Percentiles rank a stretch among this genome's conserved stretches.
phyloP scores from a whole-genome alignment of 805 yeast species.

The Ogataea wickerhamii region DNA sequence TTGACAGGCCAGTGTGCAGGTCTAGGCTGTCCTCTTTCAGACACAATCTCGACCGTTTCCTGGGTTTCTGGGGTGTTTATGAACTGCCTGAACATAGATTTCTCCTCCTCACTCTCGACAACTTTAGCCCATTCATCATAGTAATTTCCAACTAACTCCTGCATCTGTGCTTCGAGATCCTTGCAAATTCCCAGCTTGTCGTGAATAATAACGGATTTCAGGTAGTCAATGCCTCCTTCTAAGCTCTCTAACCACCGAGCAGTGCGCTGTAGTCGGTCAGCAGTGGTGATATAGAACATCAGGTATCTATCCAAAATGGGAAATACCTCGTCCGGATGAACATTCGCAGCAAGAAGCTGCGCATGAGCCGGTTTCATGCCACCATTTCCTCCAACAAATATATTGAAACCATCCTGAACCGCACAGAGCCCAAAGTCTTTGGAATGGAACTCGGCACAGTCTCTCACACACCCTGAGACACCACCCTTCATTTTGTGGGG shows the following conservation, averaged over 20 bases:
- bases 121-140: slow-evolving; percentile 36
- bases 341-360: slow-evolving; percentile 31
- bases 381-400: slow-evolving; percentile 38
- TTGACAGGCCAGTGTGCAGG: slow-evolving; percentile 35
- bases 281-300: slow-evolving; percentile 38
- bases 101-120: slow-evolving; percentile 19
- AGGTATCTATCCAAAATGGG: slow-evolving; percentile 35
- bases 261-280: slow-evolving; percentile 36
- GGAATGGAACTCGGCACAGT: slow-evolving; percentile 37
- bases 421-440: slow-evolving; percentile 38
- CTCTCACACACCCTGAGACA: slow-evolving; percentile 37
- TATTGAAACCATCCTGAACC: slow-evolving; percentile 35
- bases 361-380: slow-evolving; percentile 41
- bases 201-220: slow-evolving; percentile 32
- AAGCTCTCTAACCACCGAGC: slow-evolving; percentile 37
- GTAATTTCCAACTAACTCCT: slow-evolving; percentile 31
- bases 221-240: slow-evolving; percentile 36
- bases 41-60: slow-evolving; percentile 32
- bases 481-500: slow-evolving; percentile 40
- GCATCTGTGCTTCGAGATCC: slow-evolving; percentile 35
- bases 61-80: slow-evolving; percentile 29
- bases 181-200: slow-evolving; percentile 36
- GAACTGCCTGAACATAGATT: slow-evolving; percentile 32
- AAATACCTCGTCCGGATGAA: slow-evolving; percentile 35
- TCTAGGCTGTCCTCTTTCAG: slow-evolving; percentile 36